phyloP scores from a whole-genome alignment of 495 filamentous ascomycete species.

The Pyrenopolyporus hunteri region DNA sequence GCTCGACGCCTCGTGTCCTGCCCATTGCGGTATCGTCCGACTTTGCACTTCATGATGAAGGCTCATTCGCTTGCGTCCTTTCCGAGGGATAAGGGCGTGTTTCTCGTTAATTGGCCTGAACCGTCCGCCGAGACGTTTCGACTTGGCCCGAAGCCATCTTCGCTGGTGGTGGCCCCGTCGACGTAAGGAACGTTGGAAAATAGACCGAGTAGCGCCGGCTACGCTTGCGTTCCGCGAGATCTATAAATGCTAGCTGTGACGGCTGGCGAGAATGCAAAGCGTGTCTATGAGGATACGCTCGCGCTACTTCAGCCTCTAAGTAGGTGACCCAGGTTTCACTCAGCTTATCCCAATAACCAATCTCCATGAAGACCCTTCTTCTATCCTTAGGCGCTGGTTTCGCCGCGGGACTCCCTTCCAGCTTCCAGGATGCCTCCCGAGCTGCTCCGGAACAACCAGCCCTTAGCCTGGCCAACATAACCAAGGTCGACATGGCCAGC shows the following conservation, averaged over 20 bases:
- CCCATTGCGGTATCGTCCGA: conserved; percentile 5
- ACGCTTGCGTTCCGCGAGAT: background rate
- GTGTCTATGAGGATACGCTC: conserved; percentile 1
- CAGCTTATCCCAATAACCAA: background rate
- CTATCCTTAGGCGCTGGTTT: conserved; percentile 32
- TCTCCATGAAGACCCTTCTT: conserved; percentile 37
- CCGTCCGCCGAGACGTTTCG: conserved; percentile 9
- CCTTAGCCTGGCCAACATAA: conserved; percentile 40
- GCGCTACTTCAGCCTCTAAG: background rate
- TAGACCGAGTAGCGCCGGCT: conserved; percentile 29
- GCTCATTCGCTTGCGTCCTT: background rate
- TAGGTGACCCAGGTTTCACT: background rate
- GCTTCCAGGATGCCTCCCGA: background rate
- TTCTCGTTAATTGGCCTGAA: conserved; percentile 19
- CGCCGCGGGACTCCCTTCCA: conserved; percentile 32
- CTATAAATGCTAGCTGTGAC: conserved; percentile 19
- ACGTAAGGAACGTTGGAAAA: conserved; percentile 2
- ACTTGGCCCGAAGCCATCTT: conserved; percentile 12
- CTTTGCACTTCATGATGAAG: conserved; percentile 1
- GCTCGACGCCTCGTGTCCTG: conserved; percentile 11
- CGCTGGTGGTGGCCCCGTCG: background rate
- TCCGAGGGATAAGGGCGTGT: conserved; percentile 20
- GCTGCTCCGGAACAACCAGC: conserved; percentile 25
- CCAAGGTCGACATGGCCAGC: conserved; percentile 32
- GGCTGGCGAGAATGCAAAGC: background rate